phyloP scores from a whole-genome alignment of 1,139 yeast species.

The Spathaspora sp. region DNA sequence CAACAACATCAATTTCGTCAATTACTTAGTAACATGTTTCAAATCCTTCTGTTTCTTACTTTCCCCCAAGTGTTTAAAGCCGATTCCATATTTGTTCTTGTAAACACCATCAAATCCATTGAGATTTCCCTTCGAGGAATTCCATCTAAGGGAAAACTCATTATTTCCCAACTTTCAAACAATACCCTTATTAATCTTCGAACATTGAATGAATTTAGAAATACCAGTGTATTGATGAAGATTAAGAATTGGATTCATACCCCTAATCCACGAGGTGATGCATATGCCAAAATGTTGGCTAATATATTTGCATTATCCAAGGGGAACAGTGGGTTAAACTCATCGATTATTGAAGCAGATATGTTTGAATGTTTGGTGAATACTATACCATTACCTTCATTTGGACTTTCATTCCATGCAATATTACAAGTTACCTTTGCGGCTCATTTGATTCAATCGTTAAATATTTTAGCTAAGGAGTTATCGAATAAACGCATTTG shows the following conservation, averaged over 20 bases:
- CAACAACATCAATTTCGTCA: constrained; percentile 29
- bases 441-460: constrained; percentile 37
- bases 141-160: constrained; percentile 33
- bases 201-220: constrained; percentile 47
- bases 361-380: constrained; percentile 54
- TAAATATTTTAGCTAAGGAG: constrained; percentile 26
- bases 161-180: constrained; percentile 59
- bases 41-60: constrained; percentile 34
- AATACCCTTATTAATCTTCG: constrained; percentile 60
- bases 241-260: constrained; percentile 29
- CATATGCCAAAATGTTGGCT: constrained; percentile 36
- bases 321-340: constrained; percentile 18
- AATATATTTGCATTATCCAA: constrained; percentile 33
- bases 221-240: constrained; percentile 34
- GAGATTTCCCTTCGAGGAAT: constrained; percentile 71
- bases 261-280: constrained; percentile 27
- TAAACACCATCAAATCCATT: constrained; percentile 58
- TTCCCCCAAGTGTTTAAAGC: constrained; percentile 43
- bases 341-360: constrained; percentile 44
- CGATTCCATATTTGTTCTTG: constrained; percentile 38
- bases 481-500: constrained; percentile 21
- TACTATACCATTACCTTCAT: constrained; percentile 42
- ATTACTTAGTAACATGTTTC: constrained; percentile 36
- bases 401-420: constrained; percentile 38
- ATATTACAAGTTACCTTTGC: constrained; percentile 42